Conservation (phyloP, 371 early-diverging fungal species). For the Mortierella sp. region DNA sequence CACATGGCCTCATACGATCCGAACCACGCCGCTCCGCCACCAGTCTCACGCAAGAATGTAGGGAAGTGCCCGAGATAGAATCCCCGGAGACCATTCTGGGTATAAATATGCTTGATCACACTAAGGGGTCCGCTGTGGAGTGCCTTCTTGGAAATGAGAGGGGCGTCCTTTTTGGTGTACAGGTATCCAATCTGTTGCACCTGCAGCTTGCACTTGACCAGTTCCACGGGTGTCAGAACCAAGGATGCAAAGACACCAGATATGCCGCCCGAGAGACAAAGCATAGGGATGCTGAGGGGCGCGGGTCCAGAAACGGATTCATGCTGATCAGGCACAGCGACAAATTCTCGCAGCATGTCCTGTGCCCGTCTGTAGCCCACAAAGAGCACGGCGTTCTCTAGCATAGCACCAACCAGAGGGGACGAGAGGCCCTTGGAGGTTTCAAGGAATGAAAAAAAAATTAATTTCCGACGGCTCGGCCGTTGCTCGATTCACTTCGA, state of each 20-base stretch:
- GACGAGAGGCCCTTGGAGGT: slow-evolving; percentile 88
- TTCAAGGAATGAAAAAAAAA: background rate
- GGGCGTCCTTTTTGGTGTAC: slow-evolving; percentile 32
- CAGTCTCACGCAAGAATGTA: slow-evolving; percentile 88
- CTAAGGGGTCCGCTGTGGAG: slow-evolving; percentile 77
- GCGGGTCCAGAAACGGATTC: slow-evolving; percentile 22
- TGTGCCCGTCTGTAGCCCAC: slow-evolving; percentile 90
- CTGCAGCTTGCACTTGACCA: slow-evolving; percentile 96
- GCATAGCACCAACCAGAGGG: slow-evolving; percentile 93
- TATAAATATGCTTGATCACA: slow-evolving; percentile 76
- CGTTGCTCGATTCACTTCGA: slow-evolving; percentile 6
- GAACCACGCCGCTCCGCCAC: slow-evolving; percentile 97
- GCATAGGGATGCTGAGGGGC: slow-evolving; percentile 73
- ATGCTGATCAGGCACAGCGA: slow-evolving; percentile 25
- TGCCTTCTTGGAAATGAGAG: slow-evolving; percentile 19
- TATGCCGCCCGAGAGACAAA: slow-evolving; percentile 85
- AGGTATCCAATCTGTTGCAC: slow-evolving; percentile 78
- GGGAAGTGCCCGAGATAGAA: slow-evolving; percentile 92
- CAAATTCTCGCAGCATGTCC: slow-evolving; percentile 65
- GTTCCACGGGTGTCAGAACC: slow-evolving; percentile 94
- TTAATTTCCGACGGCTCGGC: slow-evolving; percentile 11
- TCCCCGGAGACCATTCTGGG: slow-evolving; percentile 79
- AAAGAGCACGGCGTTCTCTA: slow-evolving; percentile 94
- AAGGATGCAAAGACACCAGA: slow-evolving; percentile 90
- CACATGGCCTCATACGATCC: slow-evolving; percentile 91